Conservation (phyloP, 2,329 filamentous ascomycete genomes). For the Stagonosporopsis cucurbitacearum region DNA sequence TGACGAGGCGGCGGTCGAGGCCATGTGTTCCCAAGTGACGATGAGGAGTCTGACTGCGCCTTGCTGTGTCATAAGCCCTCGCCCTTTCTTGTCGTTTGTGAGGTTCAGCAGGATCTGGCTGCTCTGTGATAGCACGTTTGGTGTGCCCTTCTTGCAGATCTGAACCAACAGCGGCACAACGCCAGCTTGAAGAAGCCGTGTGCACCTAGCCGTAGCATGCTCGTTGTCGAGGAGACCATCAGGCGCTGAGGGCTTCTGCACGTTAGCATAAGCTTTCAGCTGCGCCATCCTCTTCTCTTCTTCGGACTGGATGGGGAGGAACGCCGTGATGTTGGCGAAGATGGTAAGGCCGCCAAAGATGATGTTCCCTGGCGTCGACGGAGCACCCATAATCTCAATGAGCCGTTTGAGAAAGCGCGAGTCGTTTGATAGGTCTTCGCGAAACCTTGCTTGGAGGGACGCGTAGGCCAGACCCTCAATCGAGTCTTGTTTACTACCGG, state of each 20-base stretch:
- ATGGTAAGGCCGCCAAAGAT: conserved; percentile 89
- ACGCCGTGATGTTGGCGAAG: conserved; percentile 82
- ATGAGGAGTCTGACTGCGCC: conserved; percentile 89
- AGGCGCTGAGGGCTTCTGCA: conserved; percentile 67
- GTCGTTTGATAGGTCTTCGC: conserved; percentile 79
- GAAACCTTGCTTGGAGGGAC: conserved; percentile 83
- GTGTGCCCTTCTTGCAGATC: conserved; percentile 74
- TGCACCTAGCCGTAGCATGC: conserved; percentile 77
- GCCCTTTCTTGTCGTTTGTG: conserved; percentile 73
- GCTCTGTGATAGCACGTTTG: conserved; percentile 73
- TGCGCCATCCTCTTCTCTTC: conserved; percentile 93
- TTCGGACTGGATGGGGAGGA: conserved; percentile 77
- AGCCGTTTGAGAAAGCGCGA: conserved; percentile 71
- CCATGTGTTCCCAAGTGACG: conserved; percentile 68
- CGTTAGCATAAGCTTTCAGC: conserved; percentile 92
- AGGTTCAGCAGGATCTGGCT: conserved; percentile 80
- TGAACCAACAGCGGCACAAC: conserved; percentile 78
- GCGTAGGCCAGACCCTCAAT: conserved; percentile 93
- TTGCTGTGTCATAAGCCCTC: conserved; percentile 86
- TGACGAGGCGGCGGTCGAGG: conserved; percentile 49
- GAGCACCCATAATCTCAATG: conserved; percentile 62
- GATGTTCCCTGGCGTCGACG: conserved; percentile 59
- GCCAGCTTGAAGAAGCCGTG: conserved; percentile 77
- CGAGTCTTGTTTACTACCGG: conserved; percentile 69
- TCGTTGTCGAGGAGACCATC: conserved; percentile 78